These are phyloP conservation scores for Microcyclospora pomicola DNA, from an alignment of 2,329 filamentous ascomycete genomes.

Conservation along the genomic window DNA sequence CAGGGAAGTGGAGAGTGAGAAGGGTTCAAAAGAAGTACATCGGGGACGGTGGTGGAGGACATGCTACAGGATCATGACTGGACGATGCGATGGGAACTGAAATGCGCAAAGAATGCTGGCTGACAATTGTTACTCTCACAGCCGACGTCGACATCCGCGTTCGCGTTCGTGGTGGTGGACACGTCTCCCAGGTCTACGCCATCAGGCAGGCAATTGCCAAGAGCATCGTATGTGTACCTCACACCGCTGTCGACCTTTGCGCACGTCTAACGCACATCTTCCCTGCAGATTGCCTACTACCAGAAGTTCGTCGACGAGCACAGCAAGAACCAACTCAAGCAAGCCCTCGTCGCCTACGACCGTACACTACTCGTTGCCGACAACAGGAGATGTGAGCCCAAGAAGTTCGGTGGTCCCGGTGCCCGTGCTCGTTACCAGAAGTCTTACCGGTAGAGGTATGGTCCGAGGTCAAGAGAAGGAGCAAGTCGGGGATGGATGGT, in stretches of 20 bases:
- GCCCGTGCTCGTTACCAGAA: slow-evolving; percentile 97
- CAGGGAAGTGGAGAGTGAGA: background rate
- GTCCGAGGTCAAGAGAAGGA: background rate
- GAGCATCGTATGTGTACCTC: slow-evolving; percentile 48
- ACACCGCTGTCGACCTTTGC: background rate
- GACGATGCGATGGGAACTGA: slow-evolving; percentile 2
- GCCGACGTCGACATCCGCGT: slow-evolving; percentile 92
- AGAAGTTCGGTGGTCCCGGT: slow-evolving; percentile 93
- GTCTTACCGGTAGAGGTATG: slow-evolving; percentile 76
- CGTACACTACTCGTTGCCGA: slow-evolving; percentile 95
- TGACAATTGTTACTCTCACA: slow-evolving; percentile 16
- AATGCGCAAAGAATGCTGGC: slow-evolving; percentile 4
- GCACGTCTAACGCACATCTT: slow-evolving; percentile 1
- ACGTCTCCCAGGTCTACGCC: slow-evolving; percentile 94
- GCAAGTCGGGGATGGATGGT: background rate
- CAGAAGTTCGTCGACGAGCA: slow-evolving; percentile 99
- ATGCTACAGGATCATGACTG: slow-evolving; percentile 1
- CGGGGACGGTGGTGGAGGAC: slow-evolving; percentile 2
- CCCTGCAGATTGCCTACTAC: slow-evolving; percentile 67
- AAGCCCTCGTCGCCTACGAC: slow-evolving; percentile 90
- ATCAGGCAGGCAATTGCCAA: slow-evolving; percentile 99
- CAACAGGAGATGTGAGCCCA: slow-evolving; percentile 97
- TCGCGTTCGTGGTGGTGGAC: slow-evolving; percentile 90
- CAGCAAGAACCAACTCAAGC: slow-evolving; percentile 99
- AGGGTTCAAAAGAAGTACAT: background rate